A percentile compares a stretch with the other conserved stretches of the same genome.
phyloP scores from a whole-genome alignment of 768 basidiomycete genomes.

The Pleurotus giganteus region DNA sequence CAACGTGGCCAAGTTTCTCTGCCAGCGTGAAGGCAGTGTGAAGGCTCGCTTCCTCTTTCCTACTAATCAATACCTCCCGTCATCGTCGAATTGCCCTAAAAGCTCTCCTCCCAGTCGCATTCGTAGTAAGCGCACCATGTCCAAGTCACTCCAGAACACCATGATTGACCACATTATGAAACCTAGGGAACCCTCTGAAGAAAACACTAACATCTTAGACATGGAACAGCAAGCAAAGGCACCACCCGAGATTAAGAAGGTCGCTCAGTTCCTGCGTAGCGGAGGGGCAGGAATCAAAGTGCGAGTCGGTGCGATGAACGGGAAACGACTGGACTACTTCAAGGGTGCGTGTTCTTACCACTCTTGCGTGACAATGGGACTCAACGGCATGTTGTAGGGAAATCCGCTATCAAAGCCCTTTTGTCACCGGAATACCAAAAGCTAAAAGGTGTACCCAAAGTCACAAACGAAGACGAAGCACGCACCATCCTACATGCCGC shows the following conservation, averaged over 20 bases:
- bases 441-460: slow-evolving; percentile 72
- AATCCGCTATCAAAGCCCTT: slow-evolving; percentile 88
- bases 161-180: slow-evolving; percentile 8
- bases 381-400: slow-evolving; percentile 50
- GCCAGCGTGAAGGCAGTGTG: slow-evolving; percentile 4
- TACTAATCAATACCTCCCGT: slow-evolving; percentile 3
- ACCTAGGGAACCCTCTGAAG: not conserved
- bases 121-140: slow-evolving; percentile 4
- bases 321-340: slow-evolving; percentile 96
- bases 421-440: slow-evolving; percentile 92
- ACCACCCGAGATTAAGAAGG: slow-evolving; percentile 73
- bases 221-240: slow-evolving; percentile 81
- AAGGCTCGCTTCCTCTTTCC: slow-evolving; percentile 6
- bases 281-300: slow-evolving; percentile 86
- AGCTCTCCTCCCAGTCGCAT: not conserved
- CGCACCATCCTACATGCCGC: slow-evolving; percentile 59
- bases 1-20: not conserved
- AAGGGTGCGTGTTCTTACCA: slow-evolving; percentile 61
- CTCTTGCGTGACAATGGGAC: not conserved
- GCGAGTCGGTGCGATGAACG: slow-evolving; percentile 86
- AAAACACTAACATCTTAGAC: slow-evolving; percentile 10
- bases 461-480: slow-evolving; percentile 78
- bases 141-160: slow-evolving; percentile 7
- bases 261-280: slow-evolving; percentile 85
- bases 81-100: not conserved